Evolutionary conservation across 192 early-diverging fungal species (phyloP).

Genomic region (Coemansia furcata): DNA sequence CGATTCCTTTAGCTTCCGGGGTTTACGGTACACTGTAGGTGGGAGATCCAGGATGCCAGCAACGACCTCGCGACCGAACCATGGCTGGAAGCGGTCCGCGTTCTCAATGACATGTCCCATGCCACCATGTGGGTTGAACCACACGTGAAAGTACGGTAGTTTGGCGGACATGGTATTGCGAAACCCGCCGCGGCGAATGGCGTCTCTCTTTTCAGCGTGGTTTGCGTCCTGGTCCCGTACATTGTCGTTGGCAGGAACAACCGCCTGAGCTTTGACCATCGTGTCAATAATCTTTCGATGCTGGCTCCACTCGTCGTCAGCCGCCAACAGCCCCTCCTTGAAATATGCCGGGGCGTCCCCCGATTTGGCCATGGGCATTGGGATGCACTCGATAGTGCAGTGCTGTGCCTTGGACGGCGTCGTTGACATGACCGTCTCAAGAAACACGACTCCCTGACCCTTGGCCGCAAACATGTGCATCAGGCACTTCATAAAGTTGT

Average conservation of each 20-base stretch:
- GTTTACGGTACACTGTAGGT: conserved; percentile 70
- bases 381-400: conserved; percentile 88
- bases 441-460: conserved; percentile 74
- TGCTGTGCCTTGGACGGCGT: conserved; percentile 67
- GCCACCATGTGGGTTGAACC: conserved; percentile 87
- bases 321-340: conserved; percentile 74
- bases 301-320: conserved; percentile 91
- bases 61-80: conserved; percentile 87
- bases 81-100: conserved; percentile 69
- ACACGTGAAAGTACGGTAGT: conserved; percentile 96
- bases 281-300: conserved; percentile 70
- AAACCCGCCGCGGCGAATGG: conserved; percentile 61
- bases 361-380: conserved; percentile 72
- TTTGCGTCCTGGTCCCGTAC: conserved; percentile 35
- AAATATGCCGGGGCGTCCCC: conserved; percentile 84
- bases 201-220: conserved; percentile 15
- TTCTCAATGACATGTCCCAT: conserved; percentile 97
- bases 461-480: conserved; percentile 80
- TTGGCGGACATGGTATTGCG: conserved; percentile 69
- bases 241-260: conserved; percentile 14
- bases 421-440: conserved; percentile 84
- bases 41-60: conserved; percentile 81
- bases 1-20: conserved; percentile 53
- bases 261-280: conserved; percentile 56
- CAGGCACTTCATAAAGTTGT: conserved; percentile 95